Evolutionary conservation across 202 grass and related monocot species (phyloP).

Genomic region (Elaeis oleifera): DNA sequence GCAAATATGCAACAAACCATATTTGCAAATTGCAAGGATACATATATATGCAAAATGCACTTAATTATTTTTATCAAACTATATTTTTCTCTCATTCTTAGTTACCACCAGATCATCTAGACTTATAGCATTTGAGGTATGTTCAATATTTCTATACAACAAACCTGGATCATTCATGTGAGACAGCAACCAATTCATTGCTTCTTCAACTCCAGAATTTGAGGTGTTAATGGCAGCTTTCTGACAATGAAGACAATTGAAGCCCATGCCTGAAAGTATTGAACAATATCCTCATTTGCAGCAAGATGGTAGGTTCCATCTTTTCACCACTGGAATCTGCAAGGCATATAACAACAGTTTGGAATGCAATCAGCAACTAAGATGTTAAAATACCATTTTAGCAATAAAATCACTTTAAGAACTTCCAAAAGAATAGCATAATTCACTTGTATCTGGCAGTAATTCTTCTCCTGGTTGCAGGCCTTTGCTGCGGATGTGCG

Average conservation of each 20-base stretch:
- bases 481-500: conserved; percentile 85
- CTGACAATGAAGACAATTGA: conserved; percentile 86
- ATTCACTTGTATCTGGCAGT: conserved; percentile 69
- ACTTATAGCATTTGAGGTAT: too few species aligned
- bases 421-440: background rate
- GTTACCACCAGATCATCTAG: too few species aligned
- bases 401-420: background rate
- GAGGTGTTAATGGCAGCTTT: conserved; percentile 91
- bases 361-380: too few species aligned
- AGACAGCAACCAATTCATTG: conserved; percentile 87
- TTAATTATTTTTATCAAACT: too few species aligned
- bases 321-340: conserved; percentile 43
- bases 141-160: background rate
- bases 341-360: conserved; percentile 16
- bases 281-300: conserved; percentile 80
- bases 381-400: background rate
- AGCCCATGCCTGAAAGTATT: conserved; percentile 83
- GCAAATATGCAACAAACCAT: too few species aligned
- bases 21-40: too few species aligned
- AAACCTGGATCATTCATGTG: conserved; percentile 95
- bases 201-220: conserved; percentile 84
- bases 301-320: conserved; percentile 35
- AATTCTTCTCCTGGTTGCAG: conserved; percentile 87
- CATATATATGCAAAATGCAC: too few species aligned
- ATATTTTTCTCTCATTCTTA: too few species aligned